Evolutionary conservation across 2,329 filamentous ascomycete genomes (phyloP).

Genomic region (Aspergillus niger): DNA sequence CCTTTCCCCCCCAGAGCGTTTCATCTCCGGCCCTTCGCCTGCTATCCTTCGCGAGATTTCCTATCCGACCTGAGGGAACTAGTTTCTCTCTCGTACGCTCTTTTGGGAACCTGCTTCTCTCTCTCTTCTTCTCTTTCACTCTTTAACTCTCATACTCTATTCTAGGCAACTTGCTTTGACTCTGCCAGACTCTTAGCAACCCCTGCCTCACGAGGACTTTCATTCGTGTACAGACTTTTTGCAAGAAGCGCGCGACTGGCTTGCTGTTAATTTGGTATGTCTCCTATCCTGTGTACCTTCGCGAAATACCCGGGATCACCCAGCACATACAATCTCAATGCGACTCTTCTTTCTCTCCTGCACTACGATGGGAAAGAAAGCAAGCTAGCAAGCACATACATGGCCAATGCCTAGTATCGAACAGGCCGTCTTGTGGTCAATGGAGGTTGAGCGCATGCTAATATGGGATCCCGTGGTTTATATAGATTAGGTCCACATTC

Average conservation of each 20-base stretch:
- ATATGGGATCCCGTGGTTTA: not conserved
- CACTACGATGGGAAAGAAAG: too few relatives aligned
- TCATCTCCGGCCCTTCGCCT: slow-evolving; percentile 25
- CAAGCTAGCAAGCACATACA: not conserved
- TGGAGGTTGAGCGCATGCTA: not conserved
- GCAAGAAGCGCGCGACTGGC: slow-evolving; percentile 29
- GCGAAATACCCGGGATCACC: not conserved
- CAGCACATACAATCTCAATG: not conserved
- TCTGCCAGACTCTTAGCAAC: not conserved
- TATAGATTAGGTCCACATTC: not conserved
- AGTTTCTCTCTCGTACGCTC: slow-evolving; percentile 44
- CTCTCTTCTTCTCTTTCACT: slow-evolving; percentile 18
- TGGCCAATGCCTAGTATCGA: not conserved
- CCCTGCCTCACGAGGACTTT: slow-evolving; percentile 10
- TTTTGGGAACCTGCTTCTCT: slow-evolving; percentile 36
- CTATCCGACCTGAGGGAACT: slow-evolving; percentile 44
- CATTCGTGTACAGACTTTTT: slow-evolving; percentile 30
- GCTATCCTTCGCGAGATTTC: slow-evolving; percentile 35
- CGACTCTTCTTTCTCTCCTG: not conserved
- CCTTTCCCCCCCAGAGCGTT: slow-evolving; percentile 23
- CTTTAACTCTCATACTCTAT: slow-evolving; percentile 22
- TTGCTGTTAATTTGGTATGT: slow-evolving; percentile 31
- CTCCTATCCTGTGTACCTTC: too few relatives aligned
- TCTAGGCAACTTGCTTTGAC: slow-evolving; percentile 1
- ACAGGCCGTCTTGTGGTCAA: not conserved